Base-by-base conservation (phyloP, 768 basidiomycete species). In the Boletus edulis region DNA sequence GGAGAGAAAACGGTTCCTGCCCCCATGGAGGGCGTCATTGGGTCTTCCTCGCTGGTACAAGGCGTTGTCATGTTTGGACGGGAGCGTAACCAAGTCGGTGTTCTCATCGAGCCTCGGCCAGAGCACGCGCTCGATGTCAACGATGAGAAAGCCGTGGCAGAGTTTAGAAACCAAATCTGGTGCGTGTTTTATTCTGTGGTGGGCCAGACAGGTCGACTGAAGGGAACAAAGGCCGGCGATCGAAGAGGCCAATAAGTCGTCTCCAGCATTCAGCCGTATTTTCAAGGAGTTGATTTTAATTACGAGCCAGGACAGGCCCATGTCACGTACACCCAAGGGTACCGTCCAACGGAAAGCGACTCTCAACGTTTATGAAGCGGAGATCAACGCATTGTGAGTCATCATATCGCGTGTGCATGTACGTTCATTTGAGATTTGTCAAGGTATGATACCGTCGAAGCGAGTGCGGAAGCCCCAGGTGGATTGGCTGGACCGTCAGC, bases 241-340 rank as follows among this genome's bases (percentile, higher is more conserved):
- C 1, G 73, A 77, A 18, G 73, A 76, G 24, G 78, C 76, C 0
- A 80, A 79, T 52, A 56, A 47, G 14, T 53, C 56, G 0, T 68
- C 76, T 0, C 78, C 77, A 0, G 63, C 72, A 0, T 77, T 74
- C 42, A 76, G 75, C 34, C 65, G 73, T 10, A 71, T 79, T 7
- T 79, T 76, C 70, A 78, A 77, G 63, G 77, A 82, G 60, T 77
- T 81, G 80, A 80, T 82, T 39, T 35, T 81, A 11, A 62, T 81
- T 12, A 65, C 78, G 0, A 57, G 62, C 0, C 43, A 65, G 29
- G 66, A 62, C 0, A 78, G 77, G 52, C 80, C 80, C 0, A 59
- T 82, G 27, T 61, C 64, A 10, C 71, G 75, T 41, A 67, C 79
- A 1, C 68, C 64, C 1, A 72, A 72, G 41, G 70, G 65, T 3